These are phyloP conservation scores for Neoscytalidium dimidiatum DNA, from an alignment of 2,329 filamentous ascomycete species.

Conservation along the genomic window DNA sequence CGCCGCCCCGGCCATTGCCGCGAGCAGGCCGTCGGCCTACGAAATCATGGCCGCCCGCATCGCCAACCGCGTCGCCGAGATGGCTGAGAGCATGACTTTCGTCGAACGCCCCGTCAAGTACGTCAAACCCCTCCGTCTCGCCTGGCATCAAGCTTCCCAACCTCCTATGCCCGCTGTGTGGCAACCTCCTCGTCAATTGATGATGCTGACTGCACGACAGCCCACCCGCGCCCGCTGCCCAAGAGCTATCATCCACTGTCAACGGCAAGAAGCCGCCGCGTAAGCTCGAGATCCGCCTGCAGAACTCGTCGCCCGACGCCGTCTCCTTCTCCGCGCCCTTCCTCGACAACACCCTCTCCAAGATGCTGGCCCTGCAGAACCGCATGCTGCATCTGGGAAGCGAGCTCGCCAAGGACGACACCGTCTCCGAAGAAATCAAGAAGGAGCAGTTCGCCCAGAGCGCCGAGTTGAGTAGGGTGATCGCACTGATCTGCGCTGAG, in stretches of 20 bases:
- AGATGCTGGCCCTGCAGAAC: constrained; percentile 52
- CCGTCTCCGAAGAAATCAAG: constrained; percentile 48
- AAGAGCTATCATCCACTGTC: constrained; percentile 22
- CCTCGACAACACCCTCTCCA: constrained; percentile 54
- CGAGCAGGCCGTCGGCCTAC: constrained; percentile 43
- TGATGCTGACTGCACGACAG: background rate
- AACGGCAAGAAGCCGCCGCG: constrained; percentile 46
- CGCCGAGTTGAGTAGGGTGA: constrained; percentile 51
- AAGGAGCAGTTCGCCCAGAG: constrained; percentile 53
- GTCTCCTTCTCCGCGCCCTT: constrained; percentile 55
- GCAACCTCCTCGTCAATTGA: background rate
- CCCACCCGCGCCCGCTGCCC: constrained; percentile 26
- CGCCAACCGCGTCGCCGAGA: constrained; percentile 53
- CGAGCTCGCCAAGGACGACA: constrained; percentile 38
- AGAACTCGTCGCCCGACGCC: constrained; percentile 37
- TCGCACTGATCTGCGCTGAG: constrained; percentile 54
- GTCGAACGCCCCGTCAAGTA: constrained; percentile 40
- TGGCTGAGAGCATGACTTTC: constrained; percentile 56
- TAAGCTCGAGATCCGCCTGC: constrained; percentile 53
- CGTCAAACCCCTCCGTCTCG: background rate
- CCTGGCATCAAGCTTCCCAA: background rate
- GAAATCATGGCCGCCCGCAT: constrained; percentile 54
- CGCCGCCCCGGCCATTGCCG: constrained; percentile 6
- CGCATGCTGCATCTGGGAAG: constrained; percentile 52
- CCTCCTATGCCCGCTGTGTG: background rate